Evolutionary conservation across 148 eudicot species (phyloP).

Genomic region (Bassia scoparia): DNA sequence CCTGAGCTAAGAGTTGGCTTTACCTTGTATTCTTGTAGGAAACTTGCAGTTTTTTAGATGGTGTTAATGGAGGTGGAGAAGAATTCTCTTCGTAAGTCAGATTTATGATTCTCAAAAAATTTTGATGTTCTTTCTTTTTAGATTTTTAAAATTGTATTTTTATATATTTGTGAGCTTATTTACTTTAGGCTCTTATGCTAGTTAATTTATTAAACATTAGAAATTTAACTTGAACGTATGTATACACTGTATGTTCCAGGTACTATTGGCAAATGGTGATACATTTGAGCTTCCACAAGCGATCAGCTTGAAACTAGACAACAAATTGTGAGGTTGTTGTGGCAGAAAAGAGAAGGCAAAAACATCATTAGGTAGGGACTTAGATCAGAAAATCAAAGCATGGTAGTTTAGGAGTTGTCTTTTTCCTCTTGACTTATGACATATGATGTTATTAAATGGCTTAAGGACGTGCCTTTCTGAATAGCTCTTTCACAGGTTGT

Average conservation of each 20-base stretch:
- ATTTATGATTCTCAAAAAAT: not conserved
- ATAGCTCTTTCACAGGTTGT: constrained; percentile 97
- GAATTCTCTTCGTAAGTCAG: constrained; percentile 86
- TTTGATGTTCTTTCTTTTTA: not conserved
- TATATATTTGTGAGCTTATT: not conserved
- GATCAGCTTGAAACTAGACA: constrained; percentile 97
- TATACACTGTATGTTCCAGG: constrained; percentile 32
- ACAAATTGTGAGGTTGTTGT: constrained; percentile 89
- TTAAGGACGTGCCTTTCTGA: constrained; percentile 68
- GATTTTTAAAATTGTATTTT: not conserved
- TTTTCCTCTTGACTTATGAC: constrained; percentile 18
- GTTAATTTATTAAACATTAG: not conserved
- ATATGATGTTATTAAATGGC: constrained; percentile 31
- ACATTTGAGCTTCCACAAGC: constrained; percentile 99
- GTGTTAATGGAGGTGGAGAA: constrained; percentile 99
- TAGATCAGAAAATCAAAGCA: constrained; percentile 9
- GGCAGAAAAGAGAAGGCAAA: constrained; percentile 84
- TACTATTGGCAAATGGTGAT: constrained; percentile 92
- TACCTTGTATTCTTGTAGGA: constrained; percentile 42
- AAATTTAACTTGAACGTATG: not conserved
- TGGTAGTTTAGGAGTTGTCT: not conserved
- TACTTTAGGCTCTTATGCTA: not conserved
- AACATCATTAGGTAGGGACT: constrained; percentile 73
- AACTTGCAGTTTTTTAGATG: constrained; percentile 97
- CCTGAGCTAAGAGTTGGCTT: constrained; percentile 8